Percentiles rank a stretch among this genome's conserved stretches.
phyloP scores from a whole-genome alignment of 805 yeast genomes.

The Kuraishia molischiana region DNA sequence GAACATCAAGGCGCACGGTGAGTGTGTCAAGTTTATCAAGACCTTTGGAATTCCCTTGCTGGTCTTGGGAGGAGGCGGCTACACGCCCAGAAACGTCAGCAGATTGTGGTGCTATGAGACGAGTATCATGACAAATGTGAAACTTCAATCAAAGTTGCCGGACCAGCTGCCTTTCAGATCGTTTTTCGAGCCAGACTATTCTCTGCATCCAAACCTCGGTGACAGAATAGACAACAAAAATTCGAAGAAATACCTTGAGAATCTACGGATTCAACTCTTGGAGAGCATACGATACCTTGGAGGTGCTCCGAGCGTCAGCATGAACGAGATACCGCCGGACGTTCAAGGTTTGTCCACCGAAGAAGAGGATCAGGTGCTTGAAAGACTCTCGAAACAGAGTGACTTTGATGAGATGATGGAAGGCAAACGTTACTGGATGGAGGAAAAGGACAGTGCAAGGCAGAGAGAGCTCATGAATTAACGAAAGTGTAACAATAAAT shows the following conservation, averaged over 20 bases:
- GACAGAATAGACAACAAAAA: conserved; percentile 81
- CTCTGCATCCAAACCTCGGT: conserved; percentile 77
- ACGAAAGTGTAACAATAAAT: too few relatives aligned
- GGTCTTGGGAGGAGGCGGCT: conserved; percentile 96
- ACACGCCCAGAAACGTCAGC: conserved; percentile 91
- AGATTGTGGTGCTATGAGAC: conserved; percentile 96
- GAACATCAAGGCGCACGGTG: conserved; percentile 89
- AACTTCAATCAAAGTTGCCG: conserved; percentile 70
- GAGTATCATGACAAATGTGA: conserved; percentile 73
- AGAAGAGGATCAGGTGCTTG: conserved; percentile 30
- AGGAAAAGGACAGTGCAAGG: conserved; percentile 27
- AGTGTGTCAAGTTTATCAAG: conserved; percentile 84
- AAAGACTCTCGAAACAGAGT: conserved; percentile 24
- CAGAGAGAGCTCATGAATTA: conserved; percentile 5
- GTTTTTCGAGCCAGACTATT: conserved; percentile 85
- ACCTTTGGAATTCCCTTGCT: conserved; percentile 85
- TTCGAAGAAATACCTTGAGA: conserved; percentile 72
- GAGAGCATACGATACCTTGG: conserved; percentile 76
- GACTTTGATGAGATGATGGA: conserved; percentile 21
- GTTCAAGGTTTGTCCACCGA: conserved; percentile 31
- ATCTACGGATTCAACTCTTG: conserved; percentile 61
- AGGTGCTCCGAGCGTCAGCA: conserved; percentile 91
- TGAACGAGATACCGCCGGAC: conserved; percentile 81
- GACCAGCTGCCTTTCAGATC: conserved; percentile 64
- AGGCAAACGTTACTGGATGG: conserved; percentile 25